These are phyloP conservation scores for Chalciporus chontae DNA, from an alignment of 768 basidiomycete genomes.

Conservation along the genomic window DNA sequence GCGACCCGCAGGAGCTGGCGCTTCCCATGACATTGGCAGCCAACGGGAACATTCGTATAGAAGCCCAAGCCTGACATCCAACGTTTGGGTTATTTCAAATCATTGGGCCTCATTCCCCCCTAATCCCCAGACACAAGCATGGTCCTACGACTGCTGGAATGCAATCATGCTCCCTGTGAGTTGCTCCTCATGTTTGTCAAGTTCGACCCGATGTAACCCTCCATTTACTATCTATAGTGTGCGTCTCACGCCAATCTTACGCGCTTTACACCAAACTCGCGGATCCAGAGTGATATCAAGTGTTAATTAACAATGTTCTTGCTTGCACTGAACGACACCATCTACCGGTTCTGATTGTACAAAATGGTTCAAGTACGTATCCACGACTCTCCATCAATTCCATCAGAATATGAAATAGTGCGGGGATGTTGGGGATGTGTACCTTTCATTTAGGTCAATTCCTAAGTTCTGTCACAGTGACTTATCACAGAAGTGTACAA, in stretches of 20 bases:
- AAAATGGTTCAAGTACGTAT: not conserved
- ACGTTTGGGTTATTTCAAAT: too few relatives aligned
- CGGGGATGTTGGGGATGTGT: not conserved
- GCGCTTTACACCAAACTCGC: too few relatives aligned
- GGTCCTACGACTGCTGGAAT: not conserved
- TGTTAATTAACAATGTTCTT: too few relatives aligned
- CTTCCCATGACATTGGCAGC: too few relatives aligned
- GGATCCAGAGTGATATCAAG: too few relatives aligned
- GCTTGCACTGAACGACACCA: not conserved
- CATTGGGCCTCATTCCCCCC: not conserved
- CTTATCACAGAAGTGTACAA: too few relatives aligned
- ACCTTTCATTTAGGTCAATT: not conserved
- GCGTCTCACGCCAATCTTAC: not conserved
- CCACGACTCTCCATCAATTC: not conserved
- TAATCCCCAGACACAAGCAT: not conserved
- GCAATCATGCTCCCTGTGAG: not conserved
- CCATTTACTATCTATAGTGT: not conserved
- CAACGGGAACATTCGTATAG: too few relatives aligned
- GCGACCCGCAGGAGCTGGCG: too few relatives aligned
- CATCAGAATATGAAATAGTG: not conserved
- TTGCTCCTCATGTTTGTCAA: too few relatives aligned
- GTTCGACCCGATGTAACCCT: too few relatives aligned
- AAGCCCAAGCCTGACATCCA: too few relatives aligned
- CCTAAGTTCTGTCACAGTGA: not conserved
- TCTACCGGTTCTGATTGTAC: not conserved